Base-by-base conservation (phyloP, 2,329 filamentous ascomycete species). In the Pseudocercospora eumusae region DNA sequence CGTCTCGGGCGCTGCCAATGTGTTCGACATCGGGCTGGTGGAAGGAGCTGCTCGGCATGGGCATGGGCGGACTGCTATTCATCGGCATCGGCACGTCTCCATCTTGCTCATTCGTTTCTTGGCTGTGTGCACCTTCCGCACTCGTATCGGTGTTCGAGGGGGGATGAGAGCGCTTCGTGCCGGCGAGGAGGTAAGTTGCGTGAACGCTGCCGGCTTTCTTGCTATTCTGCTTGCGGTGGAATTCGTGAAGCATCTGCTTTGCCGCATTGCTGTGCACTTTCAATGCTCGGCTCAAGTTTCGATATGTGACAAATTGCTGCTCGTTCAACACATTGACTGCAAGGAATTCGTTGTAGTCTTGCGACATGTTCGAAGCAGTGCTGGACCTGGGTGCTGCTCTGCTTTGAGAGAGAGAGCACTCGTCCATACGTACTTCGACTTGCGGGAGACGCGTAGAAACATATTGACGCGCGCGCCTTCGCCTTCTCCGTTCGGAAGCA, bases 131-230 rank as follows among this genome's bases (percentile, higher is more conserved):
- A 13, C 33, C 33, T 15, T 36, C 33, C 33, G 33, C 13, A 9
- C n/a, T 15, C 2, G 33, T n/a, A 2, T 36, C 4, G 15, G 15
- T 36, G 13, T 4, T n/a, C 13, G 15, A 36, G 1, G 2, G 13
- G 6, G 13, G 11, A 1, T 9, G 15, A 71, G 70, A 57, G 77
- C 81, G 59, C 70, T 85, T 89, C 21, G 80, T 84, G 42, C 93
- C 95, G 56, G 88, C 89, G 50, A 99, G 74, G 54, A 97, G 80
- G 77, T 97, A 99, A n/a, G 92, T 97, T 49, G 93, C 95, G 78
- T 96, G 86, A n/a, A 97, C 81, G 25, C 86, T 88, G 21, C 86
- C 84, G 0, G 89, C 83, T 64, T 87, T 89, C 75, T 89, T 91
- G 59, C 80, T 82, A 75, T 92, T 96, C 74, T 96, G 90, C 60